Evolutionary conservation across 73 alveolate genomes (phyloP).

Genomic region (Symbiodinium pilosum): DNA sequence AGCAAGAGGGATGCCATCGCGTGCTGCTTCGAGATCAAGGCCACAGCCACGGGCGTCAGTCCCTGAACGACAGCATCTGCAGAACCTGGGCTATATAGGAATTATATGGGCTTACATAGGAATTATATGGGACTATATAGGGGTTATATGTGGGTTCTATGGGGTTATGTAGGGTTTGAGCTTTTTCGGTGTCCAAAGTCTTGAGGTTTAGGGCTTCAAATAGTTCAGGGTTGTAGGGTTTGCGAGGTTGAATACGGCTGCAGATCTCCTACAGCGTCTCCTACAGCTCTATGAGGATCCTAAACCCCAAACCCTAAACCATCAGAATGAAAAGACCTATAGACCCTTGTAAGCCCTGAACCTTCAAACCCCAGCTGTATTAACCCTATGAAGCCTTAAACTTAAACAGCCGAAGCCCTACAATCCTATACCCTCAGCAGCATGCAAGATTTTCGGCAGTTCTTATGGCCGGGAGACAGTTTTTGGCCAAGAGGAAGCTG

Average conservation of each 20-base stretch:
- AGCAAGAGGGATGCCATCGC: conserved; percentile 47
- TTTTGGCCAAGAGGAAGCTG: conserved; percentile 33
- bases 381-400: neutral
- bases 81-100: neutral
- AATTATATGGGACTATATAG: too few relatives aligned
- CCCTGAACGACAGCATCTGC: conserved; percentile 12
- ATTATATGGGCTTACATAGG: too few relatives aligned
- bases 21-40: conserved; percentile 54
- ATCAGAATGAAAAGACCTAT: too few relatives aligned
- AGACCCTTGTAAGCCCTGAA: neutral
- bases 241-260: too few relatives aligned
- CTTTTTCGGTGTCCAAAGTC: too few relatives aligned
- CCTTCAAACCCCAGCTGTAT: neutral
- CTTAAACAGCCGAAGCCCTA: neutral
- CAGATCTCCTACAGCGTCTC: too few relatives aligned
- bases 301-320: too few relatives aligned
- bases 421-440: neutral
- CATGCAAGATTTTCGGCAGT: neutral
- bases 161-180: too few relatives aligned
- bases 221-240: too few relatives aligned
- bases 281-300: too few relatives aligned
- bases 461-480: neutral
- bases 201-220: neutral
- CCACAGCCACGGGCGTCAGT: conserved; percentile 74
- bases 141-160: too few relatives aligned